Evolutionary conservation across 441 rosid species (phyloP).

Genomic region (Erodium chrysanthum): DNA sequence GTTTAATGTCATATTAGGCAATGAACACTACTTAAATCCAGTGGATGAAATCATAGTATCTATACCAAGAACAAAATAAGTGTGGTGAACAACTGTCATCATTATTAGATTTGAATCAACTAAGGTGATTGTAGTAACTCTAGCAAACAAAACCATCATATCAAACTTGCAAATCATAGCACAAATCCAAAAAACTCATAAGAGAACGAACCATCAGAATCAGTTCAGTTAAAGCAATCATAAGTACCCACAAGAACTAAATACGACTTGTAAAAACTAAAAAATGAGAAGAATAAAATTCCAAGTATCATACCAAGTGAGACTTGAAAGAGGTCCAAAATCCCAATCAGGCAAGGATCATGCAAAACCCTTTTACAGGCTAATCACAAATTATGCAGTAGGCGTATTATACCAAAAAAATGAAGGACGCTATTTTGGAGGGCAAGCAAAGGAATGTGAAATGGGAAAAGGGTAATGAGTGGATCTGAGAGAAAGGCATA

Average conservation of each 20-base stretch:
- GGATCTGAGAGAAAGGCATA: neutral
- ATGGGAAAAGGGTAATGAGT: conserved; percentile 15
- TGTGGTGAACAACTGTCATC: neutral
- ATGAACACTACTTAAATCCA: neutral
- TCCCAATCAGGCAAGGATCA: neutral
- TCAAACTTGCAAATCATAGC: neutral
- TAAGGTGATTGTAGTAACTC: neutral
- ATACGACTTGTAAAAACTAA: neutral
- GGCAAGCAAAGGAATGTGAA: conserved; percentile 47
- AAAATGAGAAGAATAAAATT: neutral
- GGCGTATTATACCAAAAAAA: neutral
- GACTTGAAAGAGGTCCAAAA: neutral
- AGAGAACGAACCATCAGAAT: neutral
- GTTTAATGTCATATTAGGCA: neutral
- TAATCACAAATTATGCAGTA: neutral
- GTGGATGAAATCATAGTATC: neutral
- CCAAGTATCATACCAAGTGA: neutral
- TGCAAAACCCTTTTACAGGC: neutral
- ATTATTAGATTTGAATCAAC: neutral
- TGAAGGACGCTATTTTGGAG: conserved; percentile 27
- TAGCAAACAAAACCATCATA: neutral
- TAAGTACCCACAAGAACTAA: neutral
- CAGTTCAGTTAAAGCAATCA: neutral
- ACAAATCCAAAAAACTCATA: neutral
- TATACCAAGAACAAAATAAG: neutral